Conservation (phyloP, 1,284 basidiomycete species). For the Fomitopsis schrenkii region DNA sequence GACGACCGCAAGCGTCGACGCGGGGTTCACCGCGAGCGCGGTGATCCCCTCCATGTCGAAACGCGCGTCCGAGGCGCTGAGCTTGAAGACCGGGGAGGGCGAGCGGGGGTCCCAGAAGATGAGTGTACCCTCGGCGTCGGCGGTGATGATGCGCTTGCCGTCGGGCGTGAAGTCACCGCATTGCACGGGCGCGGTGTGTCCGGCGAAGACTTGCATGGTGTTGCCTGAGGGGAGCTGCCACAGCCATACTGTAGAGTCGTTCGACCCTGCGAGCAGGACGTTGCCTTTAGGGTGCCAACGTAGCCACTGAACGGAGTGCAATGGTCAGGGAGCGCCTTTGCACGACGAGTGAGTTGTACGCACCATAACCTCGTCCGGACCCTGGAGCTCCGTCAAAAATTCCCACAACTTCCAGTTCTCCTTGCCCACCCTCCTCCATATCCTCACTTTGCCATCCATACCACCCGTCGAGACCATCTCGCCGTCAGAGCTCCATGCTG, state of each 20-base stretch:
- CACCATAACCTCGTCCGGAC: constrained; percentile 94
- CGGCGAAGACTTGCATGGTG: constrained; percentile 94
- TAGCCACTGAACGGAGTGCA: constrained; percentile 62
- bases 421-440: constrained; percentile 83
- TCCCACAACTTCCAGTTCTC: constrained; percentile 83
- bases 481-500: constrained; percentile 84
- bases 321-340: neutral
- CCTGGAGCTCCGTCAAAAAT: constrained; percentile 88
- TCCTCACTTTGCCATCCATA: constrained; percentile 92
- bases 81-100: constrained; percentile 76
- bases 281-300: constrained; percentile 95
- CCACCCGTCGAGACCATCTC: constrained; percentile 93
- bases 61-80: constrained; percentile 68
- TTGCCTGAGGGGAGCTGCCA: constrained; percentile 95
- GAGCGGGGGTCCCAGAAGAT: constrained; percentile 92
- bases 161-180: constrained; percentile 93
- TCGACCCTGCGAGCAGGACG: constrained; percentile 88
- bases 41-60: constrained; percentile 84
- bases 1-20: constrained; percentile 84
- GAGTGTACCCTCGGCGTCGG: constrained; percentile 79
- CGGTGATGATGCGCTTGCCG: constrained; percentile 87
- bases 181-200: constrained; percentile 83
- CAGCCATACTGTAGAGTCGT: constrained; percentile 96
- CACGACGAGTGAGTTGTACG: constrained; percentile 24
- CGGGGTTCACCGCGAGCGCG: constrained; percentile 78